A percentile compares a stretch with the other conserved stretches of the same genome.
Conservation (phyloP, 2,329 filamentous ascomycete genomes). For the Pseudogymnoascus sp. region DNA sequence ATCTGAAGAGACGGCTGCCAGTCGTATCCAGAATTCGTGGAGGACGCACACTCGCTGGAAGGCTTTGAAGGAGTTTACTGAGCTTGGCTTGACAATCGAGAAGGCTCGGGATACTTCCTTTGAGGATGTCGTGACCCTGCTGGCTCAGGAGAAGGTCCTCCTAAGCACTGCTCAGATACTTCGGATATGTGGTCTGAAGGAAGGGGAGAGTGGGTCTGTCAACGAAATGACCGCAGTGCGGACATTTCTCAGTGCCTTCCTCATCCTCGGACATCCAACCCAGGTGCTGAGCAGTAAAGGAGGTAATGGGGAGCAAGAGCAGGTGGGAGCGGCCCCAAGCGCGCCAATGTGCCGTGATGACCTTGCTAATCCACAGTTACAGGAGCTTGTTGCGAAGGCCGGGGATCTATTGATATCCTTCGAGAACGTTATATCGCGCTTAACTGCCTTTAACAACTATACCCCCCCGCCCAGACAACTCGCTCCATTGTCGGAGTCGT, state of each 20-base stretch:
- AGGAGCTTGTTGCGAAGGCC: slow-evolving; percentile 70
- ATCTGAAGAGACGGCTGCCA: slow-evolving; percentile 54
- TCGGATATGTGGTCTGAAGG: slow-evolving; percentile 60
- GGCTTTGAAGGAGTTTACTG: slow-evolving; percentile 57
- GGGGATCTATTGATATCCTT: slow-evolving; percentile 71
- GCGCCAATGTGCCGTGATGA: slow-evolving; percentile 43
- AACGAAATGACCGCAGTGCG: slow-evolving; percentile 63
- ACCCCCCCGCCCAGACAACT: slow-evolving; percentile 55
- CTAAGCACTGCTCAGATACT: slow-evolving; percentile 59
- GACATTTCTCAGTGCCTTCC: slow-evolving; percentile 71
- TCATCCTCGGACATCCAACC: slow-evolving; percentile 71
- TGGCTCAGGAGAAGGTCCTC: slow-evolving; percentile 61
- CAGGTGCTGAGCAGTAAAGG: slow-evolving; percentile 71
- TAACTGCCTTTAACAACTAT: slow-evolving; percentile 59
- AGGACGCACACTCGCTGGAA: slow-evolving; percentile 49
- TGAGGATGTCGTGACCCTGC: slow-evolving; percentile 62
- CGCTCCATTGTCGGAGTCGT: slow-evolving; percentile 58
- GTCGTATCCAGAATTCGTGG: slow-evolving; percentile 65
- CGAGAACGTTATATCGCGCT: slow-evolving; percentile 61
- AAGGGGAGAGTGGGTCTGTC: slow-evolving; percentile 54
- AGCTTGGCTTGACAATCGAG: slow-evolving; percentile 62
- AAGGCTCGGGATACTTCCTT: slow-evolving; percentile 63
- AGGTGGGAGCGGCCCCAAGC: slow-evolving; percentile 39
- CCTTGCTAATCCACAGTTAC: slow-evolving; percentile 53
- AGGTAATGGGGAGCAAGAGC: slow-evolving; percentile 48